Percentiles rank a stretch among this genome's conserved stretches.
phyloP scores from a whole-genome alignment of 2,329 filamentous ascomycete genomes.

The Fusarium palustre region DNA sequence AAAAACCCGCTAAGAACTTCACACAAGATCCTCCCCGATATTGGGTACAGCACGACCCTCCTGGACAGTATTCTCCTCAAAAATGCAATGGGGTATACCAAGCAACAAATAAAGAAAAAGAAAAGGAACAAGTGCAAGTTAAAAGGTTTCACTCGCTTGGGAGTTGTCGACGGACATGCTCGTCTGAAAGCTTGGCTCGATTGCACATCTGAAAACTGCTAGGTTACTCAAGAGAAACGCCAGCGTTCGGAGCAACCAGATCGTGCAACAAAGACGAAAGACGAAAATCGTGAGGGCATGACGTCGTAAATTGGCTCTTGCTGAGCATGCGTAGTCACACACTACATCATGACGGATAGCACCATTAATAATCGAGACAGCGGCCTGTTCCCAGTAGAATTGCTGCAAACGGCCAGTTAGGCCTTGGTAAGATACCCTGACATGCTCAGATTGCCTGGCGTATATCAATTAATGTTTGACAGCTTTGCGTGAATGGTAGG shows the following conservation, averaged over 20 bases:
- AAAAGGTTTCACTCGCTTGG: conserved; percentile 23
- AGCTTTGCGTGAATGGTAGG: conserved; percentile 8
- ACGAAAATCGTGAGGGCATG: conserved; percentile 51
- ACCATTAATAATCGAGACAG: background rate
- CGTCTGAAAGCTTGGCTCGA: conserved; percentile 15
- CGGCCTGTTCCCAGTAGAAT: background rate
- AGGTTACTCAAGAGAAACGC: conserved; percentile 27
- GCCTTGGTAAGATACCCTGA: background rate
- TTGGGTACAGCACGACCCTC: conserved; percentile 20
- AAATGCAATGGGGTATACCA: conserved; percentile 46
- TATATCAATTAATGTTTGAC: background rate
- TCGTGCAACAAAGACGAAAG: conserved; percentile 28
- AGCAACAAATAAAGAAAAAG: conserved; percentile 36
- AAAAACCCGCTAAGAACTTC: conserved; percentile 31
- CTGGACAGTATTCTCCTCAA: conserved; percentile 34
- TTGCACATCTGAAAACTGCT: conserved; percentile 21
- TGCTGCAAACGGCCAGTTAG: background rate
- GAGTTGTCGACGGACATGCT: conserved; percentile 12
- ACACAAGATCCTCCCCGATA: conserved; percentile 13
- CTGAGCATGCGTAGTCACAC: conserved; percentile 33
- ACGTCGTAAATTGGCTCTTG: conserved; percentile 49
- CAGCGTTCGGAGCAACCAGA: conserved; percentile 32
- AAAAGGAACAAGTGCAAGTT: conserved; percentile 3
- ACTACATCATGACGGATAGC: conserved; percentile 8
- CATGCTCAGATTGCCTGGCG: background rate